Base-by-base conservation (phyloP, 805 yeast species). In the Teunomyces barrocoloradensis region DNA sequence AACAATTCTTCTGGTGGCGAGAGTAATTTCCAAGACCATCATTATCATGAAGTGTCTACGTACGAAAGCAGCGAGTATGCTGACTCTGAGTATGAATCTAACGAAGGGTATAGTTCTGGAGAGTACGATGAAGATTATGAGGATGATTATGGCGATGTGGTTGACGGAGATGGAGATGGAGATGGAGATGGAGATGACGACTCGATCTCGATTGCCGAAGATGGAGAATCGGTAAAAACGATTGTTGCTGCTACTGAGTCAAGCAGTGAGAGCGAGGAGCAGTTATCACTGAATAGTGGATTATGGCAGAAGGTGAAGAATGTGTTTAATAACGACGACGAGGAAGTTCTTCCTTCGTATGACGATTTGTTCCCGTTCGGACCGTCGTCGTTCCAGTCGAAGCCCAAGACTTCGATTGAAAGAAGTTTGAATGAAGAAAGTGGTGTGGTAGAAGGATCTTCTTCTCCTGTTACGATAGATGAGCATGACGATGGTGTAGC, bases 341-440 rank as follows among this genome's bases (percentile, higher is more conserved):
- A 60, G 18, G 64, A 62, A 10, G 61, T 58, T 5, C 73, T 87
- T 53, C 95, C 95, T 3, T 75, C 80, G 15, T 87, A 87, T 59
- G 88, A 86, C 56, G 95, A 87, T 50, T 72, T 87, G 35, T 87
- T 81, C 72, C 95, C 94, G 29, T 67, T 71, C 45, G 77, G 77
- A 7, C 53, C 51, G 17, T 54, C 58, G 1, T 49, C 53, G 2
- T 42, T 40, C 44, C 41, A 41, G 13, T 48, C 61, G 17, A 66
- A 63, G 44, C 75, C 75, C 17, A 71, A 71, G 56, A 50, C 72
- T 5, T 46, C 55, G 11, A 53, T 63, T 25, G 75, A 70, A 54
- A 57, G 64, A 48, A 56, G 50, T 18, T 63, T 71, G 43, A 69
- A 71, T 52, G 53, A 54, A 15, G 54, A 37, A 21, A 39, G 43